These are phyloP conservation scores for Russula brevipes DNA, from an alignment of 768 basidiomycete genomes.

Conservation along the genomic window DNA sequence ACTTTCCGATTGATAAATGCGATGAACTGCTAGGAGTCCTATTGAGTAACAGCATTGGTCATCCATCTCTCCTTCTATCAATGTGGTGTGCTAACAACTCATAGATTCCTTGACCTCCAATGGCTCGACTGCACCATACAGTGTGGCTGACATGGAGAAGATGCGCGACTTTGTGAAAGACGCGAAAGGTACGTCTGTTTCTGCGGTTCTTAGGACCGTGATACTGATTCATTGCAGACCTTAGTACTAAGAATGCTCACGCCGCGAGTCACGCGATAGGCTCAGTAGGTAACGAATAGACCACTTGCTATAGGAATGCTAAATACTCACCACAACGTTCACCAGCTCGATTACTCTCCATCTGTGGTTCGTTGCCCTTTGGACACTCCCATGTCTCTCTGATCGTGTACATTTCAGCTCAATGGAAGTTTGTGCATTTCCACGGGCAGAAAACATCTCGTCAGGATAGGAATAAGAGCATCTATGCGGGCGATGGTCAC, in stretches of 20 bases:
- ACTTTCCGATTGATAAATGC: background rate
- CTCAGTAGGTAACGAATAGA: conserved; percentile 7
- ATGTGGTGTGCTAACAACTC: background rate
- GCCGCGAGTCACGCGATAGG: too few species aligned
- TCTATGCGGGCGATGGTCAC: background rate
- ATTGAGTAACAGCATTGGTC: conserved; percentile 10
- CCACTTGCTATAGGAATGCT: background rate
- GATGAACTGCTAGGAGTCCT: background rate
- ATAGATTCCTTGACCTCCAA: too few species aligned
- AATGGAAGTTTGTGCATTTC: conserved; percentile 12
- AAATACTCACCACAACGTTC: background rate
- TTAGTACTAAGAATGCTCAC: background rate
- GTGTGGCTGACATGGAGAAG: too few species aligned
- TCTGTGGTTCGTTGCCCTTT: conserved; percentile 2
- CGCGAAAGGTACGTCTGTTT: background rate
- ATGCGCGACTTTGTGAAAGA: background rate
- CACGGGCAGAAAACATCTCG: conserved; percentile 15
- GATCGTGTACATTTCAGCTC: background rate
- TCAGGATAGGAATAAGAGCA: conserved; percentile 8
- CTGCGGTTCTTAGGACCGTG: background rate
- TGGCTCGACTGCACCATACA: too few species aligned
- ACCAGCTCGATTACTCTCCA: conserved; percentile 7
- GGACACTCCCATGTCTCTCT: background rate
- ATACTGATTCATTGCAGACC: background rate
- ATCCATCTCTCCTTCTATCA: background rate